Evolutionary conservation across 179 eudicot genomes (phyloP).

Genomic region (Silene vulgaris): DNA sequence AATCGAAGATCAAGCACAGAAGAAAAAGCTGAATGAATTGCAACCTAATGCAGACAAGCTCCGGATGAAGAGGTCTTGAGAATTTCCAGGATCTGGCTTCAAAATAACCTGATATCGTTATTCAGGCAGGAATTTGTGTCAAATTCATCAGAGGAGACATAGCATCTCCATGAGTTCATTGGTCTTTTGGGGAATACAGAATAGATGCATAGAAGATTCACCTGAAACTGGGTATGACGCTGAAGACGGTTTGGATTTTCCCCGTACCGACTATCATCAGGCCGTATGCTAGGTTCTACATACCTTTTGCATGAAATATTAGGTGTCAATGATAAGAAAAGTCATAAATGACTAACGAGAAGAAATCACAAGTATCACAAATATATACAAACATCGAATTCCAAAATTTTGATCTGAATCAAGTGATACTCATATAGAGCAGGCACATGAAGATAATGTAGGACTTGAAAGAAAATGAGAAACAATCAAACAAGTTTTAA

Average conservation of each 20-base stretch:
- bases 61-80: slow-evolving; percentile 86
- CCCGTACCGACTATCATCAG: slow-evolving; percentile 98
- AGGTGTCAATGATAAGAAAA: slow-evolving; percentile 16
- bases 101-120: slow-evolving; percentile 64
- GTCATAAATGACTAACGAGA: slow-evolving; percentile 13
- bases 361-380: slow-evolving; percentile 12
- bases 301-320: slow-evolving; percentile 51
- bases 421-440: background rate
- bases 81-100: slow-evolving; percentile 99
- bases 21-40: background rate
- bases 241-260: slow-evolving; percentile 99
- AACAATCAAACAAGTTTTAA: too few species aligned
- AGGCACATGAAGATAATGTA: background rate
- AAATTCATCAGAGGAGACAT: background rate
- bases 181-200: background rate
- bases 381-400: background rate
- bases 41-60: slow-evolving; percentile 91
- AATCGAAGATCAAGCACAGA: background rate
- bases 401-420: too few species aligned
- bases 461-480: background rate
- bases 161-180: background rate
- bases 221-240: slow-evolving; percentile 99
- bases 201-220: slow-evolving; percentile 24
- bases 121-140: slow-evolving; percentile 17
- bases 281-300: slow-evolving; percentile 95